Evolutionary conservation across 2,329 filamentous ascomycete genomes (phyloP).

Genomic region (Penicillium rolfsii): DNA sequence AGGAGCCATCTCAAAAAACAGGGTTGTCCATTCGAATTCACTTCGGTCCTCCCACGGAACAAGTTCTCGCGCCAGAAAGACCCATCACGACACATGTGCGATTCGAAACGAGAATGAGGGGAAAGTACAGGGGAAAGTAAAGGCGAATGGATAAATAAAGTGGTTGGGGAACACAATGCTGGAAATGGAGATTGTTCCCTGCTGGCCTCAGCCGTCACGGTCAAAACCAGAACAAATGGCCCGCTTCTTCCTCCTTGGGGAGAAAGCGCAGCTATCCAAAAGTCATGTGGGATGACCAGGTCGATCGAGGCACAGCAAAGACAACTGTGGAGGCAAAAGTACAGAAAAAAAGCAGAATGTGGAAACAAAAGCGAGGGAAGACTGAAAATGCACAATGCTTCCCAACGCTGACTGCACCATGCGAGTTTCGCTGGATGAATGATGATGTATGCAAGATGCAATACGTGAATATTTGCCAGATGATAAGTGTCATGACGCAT

Average conservation of each 20-base stretch:
- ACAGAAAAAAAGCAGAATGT: constrained; percentile 2
- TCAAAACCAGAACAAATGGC: neutral
- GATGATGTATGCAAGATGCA: constrained; percentile 25
- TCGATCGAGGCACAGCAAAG: neutral
- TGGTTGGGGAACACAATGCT: constrained; percentile 22
- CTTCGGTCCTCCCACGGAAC: neutral
- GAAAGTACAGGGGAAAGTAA: constrained; percentile 19
- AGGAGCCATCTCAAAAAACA: neutral
- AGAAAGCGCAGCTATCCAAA: neutral
- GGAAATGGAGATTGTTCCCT: constrained; percentile 11
- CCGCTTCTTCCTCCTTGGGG: neutral
- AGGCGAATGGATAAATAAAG: constrained; percentile 12
- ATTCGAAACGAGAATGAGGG: constrained; percentile 4
- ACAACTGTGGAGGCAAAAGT: neutral
- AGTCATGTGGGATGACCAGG: constrained; percentile 1
- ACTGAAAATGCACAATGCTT: constrained; percentile 8
- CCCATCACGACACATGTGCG: constrained; percentile 10
- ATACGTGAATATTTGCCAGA: constrained; percentile 27
- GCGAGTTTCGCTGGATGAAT: constrained; percentile 19
- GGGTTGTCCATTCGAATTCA: neutral
- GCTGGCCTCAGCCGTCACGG: neutral
- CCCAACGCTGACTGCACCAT: constrained; percentile 23
- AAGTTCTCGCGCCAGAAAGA: neutral
- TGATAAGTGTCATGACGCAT: constrained; percentile 28
- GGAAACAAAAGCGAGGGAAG: constrained; percentile 10